These are phyloP conservation scores for Metschnikowia henanensis DNA, from an alignment of 805 yeast species.

Conservation along the genomic window DNA sequence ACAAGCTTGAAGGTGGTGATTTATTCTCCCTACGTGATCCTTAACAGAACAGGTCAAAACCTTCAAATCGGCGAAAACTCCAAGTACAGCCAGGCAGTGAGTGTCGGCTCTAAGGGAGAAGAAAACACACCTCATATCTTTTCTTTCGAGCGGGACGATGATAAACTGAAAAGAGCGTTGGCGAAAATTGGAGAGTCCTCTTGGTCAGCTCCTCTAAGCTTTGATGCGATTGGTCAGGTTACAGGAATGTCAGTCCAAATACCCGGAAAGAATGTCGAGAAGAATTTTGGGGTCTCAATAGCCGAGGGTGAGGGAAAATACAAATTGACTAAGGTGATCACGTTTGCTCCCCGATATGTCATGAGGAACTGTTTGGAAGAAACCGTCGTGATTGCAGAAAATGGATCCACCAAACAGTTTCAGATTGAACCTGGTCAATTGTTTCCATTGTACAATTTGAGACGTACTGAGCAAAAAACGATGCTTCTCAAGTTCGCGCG, in stretches of 20 bases:
- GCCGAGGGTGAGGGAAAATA: constrained; percentile 87
- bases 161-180: constrained; percentile 63
- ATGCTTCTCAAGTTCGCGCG: constrained; percentile 59
- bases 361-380: constrained; percentile 60
- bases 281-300: constrained; percentile 72
- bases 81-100: constrained; percentile 25
- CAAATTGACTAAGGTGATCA: constrained; percentile 71
- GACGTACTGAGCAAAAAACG: constrained; percentile 57
- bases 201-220: constrained; percentile 72
- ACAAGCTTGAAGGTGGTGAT: constrained; percentile 66
- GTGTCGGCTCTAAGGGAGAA: constrained; percentile 14
- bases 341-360: constrained; percentile 80
- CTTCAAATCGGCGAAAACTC: constrained; percentile 58
- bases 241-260: constrained; percentile 52
- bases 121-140: constrained; percentile 67
- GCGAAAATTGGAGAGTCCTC: constrained; percentile 66
- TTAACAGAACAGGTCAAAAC: constrained; percentile 76
- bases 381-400: constrained; percentile 61
- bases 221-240: constrained; percentile 88
- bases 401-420: constrained; percentile 57
- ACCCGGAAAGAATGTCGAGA: constrained; percentile 54
- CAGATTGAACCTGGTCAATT: constrained; percentile 48
- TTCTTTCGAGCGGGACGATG: constrained; percentile 66
- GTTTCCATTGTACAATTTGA: constrained; percentile 64
- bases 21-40: constrained; percentile 81